phyloP scores from a whole-genome alignment of 306 rosid species.

The Quercus agrifolia region DNA sequence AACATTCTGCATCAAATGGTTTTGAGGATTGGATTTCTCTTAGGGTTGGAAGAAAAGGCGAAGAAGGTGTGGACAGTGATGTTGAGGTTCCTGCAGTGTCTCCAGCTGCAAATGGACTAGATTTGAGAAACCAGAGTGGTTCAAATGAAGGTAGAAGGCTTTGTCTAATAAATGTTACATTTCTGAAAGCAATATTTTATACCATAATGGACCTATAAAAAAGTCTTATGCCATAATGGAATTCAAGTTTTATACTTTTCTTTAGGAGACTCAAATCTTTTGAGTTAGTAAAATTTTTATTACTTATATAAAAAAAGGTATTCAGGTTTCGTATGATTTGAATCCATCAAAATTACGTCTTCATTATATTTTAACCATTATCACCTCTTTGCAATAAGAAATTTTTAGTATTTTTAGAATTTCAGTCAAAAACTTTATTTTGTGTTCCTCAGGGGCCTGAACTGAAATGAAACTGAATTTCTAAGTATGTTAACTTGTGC shows the following conservation, averaged over 20 bases:
- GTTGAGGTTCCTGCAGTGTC: conserved; percentile 27
- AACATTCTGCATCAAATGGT: conserved; percentile 65
- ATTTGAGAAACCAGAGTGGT: conserved; percentile 45
- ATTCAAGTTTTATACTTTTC: neutral
- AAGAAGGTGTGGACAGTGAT: conserved; percentile 39
- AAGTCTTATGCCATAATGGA: neutral
- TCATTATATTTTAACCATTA: neutral
- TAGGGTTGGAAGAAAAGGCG: conserved; percentile 74
- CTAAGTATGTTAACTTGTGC: neutral
- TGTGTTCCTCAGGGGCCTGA: neutral
- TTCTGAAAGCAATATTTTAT: neutral
- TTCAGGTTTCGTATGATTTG: neutral
- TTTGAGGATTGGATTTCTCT: conserved; percentile 95
- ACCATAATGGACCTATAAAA: neutral
- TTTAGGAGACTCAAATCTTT: no score
- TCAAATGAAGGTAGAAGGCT: conserved; percentile 51
- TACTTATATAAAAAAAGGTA: neutral
- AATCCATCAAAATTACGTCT: neutral
- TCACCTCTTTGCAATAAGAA: neutral
- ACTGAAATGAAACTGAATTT: neutral
- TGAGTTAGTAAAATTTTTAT: no score
- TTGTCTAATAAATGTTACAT: conserved; percentile 53
- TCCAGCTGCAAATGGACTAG: conserved; percentile 52
- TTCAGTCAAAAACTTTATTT: neutral
- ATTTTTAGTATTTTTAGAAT: neutral